phyloP scores from a whole-genome alignment of 2,329 filamentous ascomycete species.

The Beauveria sp. region DNA sequence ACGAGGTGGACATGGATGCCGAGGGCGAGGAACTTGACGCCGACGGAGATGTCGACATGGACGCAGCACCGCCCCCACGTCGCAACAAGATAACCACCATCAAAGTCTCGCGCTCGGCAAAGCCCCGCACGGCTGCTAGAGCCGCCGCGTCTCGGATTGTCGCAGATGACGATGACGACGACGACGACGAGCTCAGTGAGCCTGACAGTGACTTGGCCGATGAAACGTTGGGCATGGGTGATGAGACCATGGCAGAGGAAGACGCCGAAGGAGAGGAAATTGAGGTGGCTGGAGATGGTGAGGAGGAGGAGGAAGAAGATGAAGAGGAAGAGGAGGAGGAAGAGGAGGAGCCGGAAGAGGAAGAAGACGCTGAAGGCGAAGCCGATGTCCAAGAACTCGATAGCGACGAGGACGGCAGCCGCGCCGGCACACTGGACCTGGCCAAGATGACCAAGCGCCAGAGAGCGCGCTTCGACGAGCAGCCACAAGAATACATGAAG shows the following conservation, averaged over 20 bases:
- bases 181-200: slow-evolving; percentile 51
- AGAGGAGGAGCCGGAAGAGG: slow-evolving; percentile 29
- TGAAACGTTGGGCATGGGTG: slow-evolving; percentile 27
- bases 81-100: slow-evolving; percentile 28
- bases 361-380: slow-evolving; percentile 29
- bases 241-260: slow-evolving; percentile 40
- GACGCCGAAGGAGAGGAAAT: slow-evolving; percentile 40
- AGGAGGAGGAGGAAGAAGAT: slow-evolving; percentile 30
- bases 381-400: slow-evolving; percentile 32
- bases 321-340: slow-evolving; percentile 31
- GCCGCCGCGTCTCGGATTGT: slow-evolving; percentile 25
- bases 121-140: slow-evolving; percentile 19
- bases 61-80: slow-evolving; percentile 30
- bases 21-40: slow-evolving; percentile 32
- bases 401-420: slow-evolving; percentile 39
- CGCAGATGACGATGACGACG: slow-evolving; percentile 33
- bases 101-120: slow-evolving; percentile 34
- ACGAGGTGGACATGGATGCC: slow-evolving; percentile 29
- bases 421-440: slow-evolving; percentile 44
- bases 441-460: slow-evolving; percentile 56
- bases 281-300: slow-evolving; percentile 34
- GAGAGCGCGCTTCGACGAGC: slow-evolving; percentile 51
- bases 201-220: slow-evolving; percentile 21
- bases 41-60: slow-evolving; percentile 36
- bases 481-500: slow-evolving; percentile 49